Evolutionary conservation across 805 yeast genomes (phyloP), one percentile per base, ranked within the genome.

Genomic region (Pichia californica): DNA sequence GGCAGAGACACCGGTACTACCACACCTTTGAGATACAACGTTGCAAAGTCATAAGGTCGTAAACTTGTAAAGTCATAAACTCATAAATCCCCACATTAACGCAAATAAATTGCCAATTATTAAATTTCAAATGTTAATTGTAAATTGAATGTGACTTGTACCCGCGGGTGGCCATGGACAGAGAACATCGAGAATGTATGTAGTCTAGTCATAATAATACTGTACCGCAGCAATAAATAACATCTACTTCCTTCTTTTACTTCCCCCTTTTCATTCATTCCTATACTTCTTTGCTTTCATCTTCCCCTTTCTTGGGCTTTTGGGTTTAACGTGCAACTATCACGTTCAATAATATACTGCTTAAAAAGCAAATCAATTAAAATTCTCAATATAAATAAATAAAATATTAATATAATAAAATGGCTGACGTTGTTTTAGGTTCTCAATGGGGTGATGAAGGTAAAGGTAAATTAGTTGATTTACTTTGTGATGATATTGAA

Each of bases 401-500:
- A 21, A 19, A 23, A 10, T 5, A 20, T 15, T 16, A 35, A 21
- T 14, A 14, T 10, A 5, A 19, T 14, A 45, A 25, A 31, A 82
- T 82, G 89, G 83, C 86, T 64, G 84, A 83, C 70, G 98, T 93
- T 52, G 99, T 93, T 43, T 75, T 93, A 58, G 99, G 99, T 47
- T 73, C 98, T 68, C 99, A 93, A 69, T 93, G 99, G 99, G 99
- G 99, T 52, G 99, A 93, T 63, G 99, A 93, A 78, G 99, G 99
- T 63, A 93, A 93, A 64, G 99, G 99, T 46, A 93, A 93, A 68
- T 76, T 93, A 46, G 99, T 93, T 39, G 99, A 93, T 64, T 72
- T 93, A 44, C 75, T 93, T 41, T 94, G 98, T 68, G 98, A 91
- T 58, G 81, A 87, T 53, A 83, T 93, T 56, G 98, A 93, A 55